phyloP scores from a whole-genome alignment of 495 filamentous ascomycete genomes.

The Filosporella fistucella region DNA sequence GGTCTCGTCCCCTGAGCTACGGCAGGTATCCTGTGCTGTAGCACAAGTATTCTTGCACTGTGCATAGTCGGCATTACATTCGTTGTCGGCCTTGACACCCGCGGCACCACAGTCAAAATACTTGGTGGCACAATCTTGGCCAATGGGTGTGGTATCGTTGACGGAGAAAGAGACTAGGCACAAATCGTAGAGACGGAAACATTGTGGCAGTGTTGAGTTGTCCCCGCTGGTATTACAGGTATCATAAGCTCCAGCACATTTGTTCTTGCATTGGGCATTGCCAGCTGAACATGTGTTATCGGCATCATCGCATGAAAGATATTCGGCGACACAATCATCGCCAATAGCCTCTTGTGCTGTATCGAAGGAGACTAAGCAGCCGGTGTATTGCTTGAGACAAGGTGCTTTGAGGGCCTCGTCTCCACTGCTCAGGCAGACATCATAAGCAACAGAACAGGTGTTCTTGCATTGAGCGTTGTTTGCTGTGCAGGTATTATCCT shows the following conservation, averaged over 20 bases:
- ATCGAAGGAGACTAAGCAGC: neutral
- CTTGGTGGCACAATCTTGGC: slow-evolving; percentile 3
- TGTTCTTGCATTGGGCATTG: slow-evolving; percentile 10
- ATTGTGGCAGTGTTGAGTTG: slow-evolving; percentile 4
- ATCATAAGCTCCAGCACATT: slow-evolving; percentile 3
- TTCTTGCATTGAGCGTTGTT: slow-evolving; percentile 7
- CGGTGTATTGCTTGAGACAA: slow-evolving; percentile 1
- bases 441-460: neutral
- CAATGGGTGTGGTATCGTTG: slow-evolving; percentile 1
- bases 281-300: slow-evolving; percentile 4
- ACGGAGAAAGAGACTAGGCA: slow-evolving; percentile 8
- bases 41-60: slow-evolving; percentile 9
- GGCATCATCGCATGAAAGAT: slow-evolving; percentile 1
- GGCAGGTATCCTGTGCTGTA: slow-evolving; percentile 3
- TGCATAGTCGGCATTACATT: slow-evolving; percentile 5
- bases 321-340: neutral
- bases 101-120: neutral
- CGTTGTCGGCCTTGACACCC: slow-evolving; percentile 3
- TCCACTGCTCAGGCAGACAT: slow-evolving; percentile 1
- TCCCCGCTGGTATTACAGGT: slow-evolving; percentile 2
- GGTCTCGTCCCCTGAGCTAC: neutral
- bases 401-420: neutral
- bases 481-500: neutral
- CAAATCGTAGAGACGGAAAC: slow-evolving; percentile 1
- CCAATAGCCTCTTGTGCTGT: neutral